Evolutionary conservation across 1,284 basidiomycete genomes (phyloP).

Genomic region (Malassezia sympodialis): DNA sequence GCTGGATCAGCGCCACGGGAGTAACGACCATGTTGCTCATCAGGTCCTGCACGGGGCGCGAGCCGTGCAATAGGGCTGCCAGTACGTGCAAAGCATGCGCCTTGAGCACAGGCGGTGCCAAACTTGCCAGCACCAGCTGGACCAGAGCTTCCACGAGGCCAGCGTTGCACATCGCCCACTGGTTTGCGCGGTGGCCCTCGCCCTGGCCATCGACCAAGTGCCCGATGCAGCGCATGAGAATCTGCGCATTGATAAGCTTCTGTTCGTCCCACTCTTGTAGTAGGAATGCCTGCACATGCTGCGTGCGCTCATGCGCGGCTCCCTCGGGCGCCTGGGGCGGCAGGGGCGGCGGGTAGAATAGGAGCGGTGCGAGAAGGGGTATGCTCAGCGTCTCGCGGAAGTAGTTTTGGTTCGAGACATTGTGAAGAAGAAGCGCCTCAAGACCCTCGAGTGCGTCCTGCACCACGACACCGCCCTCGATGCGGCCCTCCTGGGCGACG

Average conservation of each 20-base stretch:
- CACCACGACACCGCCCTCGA: constrained; percentile 74
- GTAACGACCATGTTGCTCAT: constrained; percentile 39
- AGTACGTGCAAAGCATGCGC: constrained; percentile 61
- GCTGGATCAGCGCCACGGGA: constrained; percentile 23
- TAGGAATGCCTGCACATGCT: constrained; percentile 73
- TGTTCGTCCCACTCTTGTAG: constrained; percentile 93
- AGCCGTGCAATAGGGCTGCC: constrained; percentile 30
- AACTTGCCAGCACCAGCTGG: constrained; percentile 79
- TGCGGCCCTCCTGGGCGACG: constrained; percentile 73
- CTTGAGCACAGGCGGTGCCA: constrained; percentile 77
- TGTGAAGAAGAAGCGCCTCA: constrained; percentile 76
- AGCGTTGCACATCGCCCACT: constrained; percentile 51
- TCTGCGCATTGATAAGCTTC: constrained; percentile 66
- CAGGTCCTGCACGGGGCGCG: constrained; percentile 52
- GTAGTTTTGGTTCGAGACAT: constrained; percentile 94
- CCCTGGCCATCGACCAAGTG: constrained; percentile 52
- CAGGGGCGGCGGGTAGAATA: constrained; percentile 68
- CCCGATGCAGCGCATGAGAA: constrained; percentile 69
- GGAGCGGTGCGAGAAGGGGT: constrained; percentile 65
- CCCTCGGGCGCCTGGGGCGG: constrained; percentile 44
- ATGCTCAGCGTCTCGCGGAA: constrained; percentile 86
- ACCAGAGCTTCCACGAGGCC: constrained; percentile 71
- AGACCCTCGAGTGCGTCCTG: constrained; percentile 77
- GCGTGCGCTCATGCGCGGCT: constrained; percentile 49
- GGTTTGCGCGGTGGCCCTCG: constrained; percentile 53